Evolutionary conservation across 1,284 basidiomycete species (phyloP).

Genomic region (Cryptococcus hybrid): DNA sequence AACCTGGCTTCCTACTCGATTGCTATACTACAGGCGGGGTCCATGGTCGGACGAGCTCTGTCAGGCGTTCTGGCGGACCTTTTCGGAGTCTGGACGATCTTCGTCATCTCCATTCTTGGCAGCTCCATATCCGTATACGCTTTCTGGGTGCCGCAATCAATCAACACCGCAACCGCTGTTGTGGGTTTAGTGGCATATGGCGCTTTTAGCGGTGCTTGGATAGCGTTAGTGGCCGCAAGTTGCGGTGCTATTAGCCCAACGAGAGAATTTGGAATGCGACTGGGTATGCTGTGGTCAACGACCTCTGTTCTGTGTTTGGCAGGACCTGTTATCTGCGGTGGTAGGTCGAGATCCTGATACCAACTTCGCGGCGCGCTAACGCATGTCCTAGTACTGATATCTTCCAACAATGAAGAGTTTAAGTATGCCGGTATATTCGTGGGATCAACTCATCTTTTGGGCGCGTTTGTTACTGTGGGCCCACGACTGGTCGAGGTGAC

Average conservation of each 20-base stretch:
- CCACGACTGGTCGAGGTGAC: constrained; percentile 16
- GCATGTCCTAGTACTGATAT: constrained; percentile 21
- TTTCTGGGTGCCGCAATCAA: constrained; percentile 33
- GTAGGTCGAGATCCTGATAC: constrained; percentile 22
- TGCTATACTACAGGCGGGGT: constrained; percentile 38
- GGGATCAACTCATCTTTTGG: constrained; percentile 25
- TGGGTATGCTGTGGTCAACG: constrained; percentile 43
- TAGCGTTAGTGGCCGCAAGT: constrained; percentile 38
- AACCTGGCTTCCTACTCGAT: constrained; percentile 34
- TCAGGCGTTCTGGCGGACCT: constrained; percentile 36
- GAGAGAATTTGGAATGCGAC: constrained; percentile 42
- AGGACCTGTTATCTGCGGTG: constrained; percentile 41
- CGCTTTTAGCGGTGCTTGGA: constrained; percentile 36
- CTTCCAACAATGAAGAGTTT: constrained; percentile 19
- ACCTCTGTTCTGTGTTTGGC: constrained; percentile 31
- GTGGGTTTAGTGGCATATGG: constrained; percentile 42
- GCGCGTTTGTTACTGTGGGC: constrained; percentile 25
- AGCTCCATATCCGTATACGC: constrained; percentile 31
- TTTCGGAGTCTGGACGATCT: constrained; percentile 41
- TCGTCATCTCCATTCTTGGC: constrained; percentile 21
- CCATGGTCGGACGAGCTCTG: constrained; percentile 35
- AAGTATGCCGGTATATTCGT: constrained; percentile 34
- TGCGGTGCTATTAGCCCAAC: constrained; percentile 41
- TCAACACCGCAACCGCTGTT: constrained; percentile 30
- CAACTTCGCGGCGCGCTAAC: not conserved